Evolutionary conservation across 257 asterid species (phyloP), one percentile per base, ranked within the genome.

Genomic region (Linaria vulgaris): DNA sequence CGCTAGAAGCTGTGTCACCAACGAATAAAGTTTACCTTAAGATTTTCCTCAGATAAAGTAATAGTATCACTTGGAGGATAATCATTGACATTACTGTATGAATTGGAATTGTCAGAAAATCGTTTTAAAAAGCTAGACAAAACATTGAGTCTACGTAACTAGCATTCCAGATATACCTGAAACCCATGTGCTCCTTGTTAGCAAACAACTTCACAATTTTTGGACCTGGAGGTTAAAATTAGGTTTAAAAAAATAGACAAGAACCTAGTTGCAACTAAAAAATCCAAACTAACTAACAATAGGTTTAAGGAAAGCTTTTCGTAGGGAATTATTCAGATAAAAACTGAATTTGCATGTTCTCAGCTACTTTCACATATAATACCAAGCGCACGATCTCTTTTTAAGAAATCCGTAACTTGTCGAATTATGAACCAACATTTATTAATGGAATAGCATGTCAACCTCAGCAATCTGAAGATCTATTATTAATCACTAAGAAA

Each of bases 161-260:
- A 34, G 64, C 16, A 16, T 25, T 67, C 20, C 56, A 73, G 70
- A 72, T 30, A n/a, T 80, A 92, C 99, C 99, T 94, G 81, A 94
- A 94, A 34, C 96, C 96, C 85, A 88, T 88, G 76, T 88, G 86
- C 77, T 88, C 92, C 86, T 75, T 83, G 80, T 88, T 88, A 49
- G 92, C 79, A 69, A 74, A 88, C 63, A 86, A 81, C 82, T 86
- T 88, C 72, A 88, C 87, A 43, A 85, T 82, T 73, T 80, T 88
- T 56, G 96, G 96, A 58, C 92, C 96, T 88, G 74, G 17, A 69
- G 46, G 65, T 49, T 38, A 65, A 55, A 34, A 6, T 46, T 46
- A 34, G 47, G 17, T n/a, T 59, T 4, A 52, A 10, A 51, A 6
- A 41, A 14, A 6, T 47, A 50, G 39, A 51, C 44, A 38, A 48